Evolutionary conservation across 441 rosid species (phyloP), one percentile per base, ranked within the genome.

Genomic region (Arabidopsis lyrata): DNA sequence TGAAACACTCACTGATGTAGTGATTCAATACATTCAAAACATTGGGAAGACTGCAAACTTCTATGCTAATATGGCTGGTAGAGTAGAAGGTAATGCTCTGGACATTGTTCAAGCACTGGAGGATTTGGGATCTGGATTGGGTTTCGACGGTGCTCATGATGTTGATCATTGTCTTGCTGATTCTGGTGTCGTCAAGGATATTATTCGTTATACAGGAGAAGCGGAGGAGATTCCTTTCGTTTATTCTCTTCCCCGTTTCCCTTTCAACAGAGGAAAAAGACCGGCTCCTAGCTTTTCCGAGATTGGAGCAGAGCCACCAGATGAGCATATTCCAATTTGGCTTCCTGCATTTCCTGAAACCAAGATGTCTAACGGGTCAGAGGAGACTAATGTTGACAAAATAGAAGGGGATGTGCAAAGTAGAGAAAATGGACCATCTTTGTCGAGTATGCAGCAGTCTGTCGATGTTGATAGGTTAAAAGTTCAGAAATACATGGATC

Each of bases 321-420:
- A 68, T 58, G 87, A 86, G 50, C 95, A 90, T 66, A 90, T 95
- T 68, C 98, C 99, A 1, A 66, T 77, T 75, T 95, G 99, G 99
- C 77, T 95, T 75, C 97, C 93, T 55, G 78, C 86, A 22, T 90
- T 89, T 80, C 97, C 98, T 27, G 85, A 80, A 84, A 79, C 80
- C 20, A 72, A 83, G 68, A 77, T 83, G n/a, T 79, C 82, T 47
- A 71, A 58, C 60, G 81, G 31, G 44, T 42, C 63, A 60, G 76
- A 79, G 41, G 77, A 77, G 77, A 62, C 73, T 61, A 69, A 54
- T 41, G 38, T 55, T 41, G 85, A 67, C 18, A 83, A 80, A 65
- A 32, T 47, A 62, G 85, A 84, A 45, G 70, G 27, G 44, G 78
- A 68, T 59, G 84, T 70, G 66, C 79, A 70, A 6, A 71, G 71